Evolutionary conservation across 208 protist genomes (phyloP).

Genomic region (Wallacemonas collosoma): DNA sequence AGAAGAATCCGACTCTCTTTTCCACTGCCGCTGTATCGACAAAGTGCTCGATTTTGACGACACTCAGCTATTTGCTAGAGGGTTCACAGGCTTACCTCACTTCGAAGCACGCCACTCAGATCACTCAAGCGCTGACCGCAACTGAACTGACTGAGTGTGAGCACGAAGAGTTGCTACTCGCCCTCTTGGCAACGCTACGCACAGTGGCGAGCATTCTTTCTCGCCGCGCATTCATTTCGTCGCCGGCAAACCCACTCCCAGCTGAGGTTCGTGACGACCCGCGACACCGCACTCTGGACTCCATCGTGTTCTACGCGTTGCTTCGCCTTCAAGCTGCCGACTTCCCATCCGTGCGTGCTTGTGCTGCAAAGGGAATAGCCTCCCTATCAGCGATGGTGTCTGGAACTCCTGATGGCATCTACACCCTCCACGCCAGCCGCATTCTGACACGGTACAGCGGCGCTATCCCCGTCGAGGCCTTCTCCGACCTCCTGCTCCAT

Average conservation of each 20-base stretch:
- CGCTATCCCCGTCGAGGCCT: constrained; percentile 67
- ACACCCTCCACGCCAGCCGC: constrained; percentile 60
- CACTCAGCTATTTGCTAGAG: constrained; percentile 64
- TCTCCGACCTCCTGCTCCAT: constrained; percentile 69
- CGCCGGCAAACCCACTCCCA: constrained; percentile 55
- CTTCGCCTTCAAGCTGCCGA: constrained; percentile 55
- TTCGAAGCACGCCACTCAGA: constrained; percentile 51
- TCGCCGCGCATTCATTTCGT: constrained; percentile 59
- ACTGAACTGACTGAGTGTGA: constrained; percentile 72
- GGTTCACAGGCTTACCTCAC: constrained; percentile 71
- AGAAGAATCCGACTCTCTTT: constrained; percentile 68
- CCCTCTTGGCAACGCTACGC: constrained; percentile 52
- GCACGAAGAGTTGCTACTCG: constrained; percentile 59
- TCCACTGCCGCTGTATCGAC: constrained; percentile 77
- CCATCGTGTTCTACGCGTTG: constrained; percentile 75
- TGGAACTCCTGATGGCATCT: constrained; percentile 58
- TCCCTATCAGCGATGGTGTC: constrained; percentile 68
- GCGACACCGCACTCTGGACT: constrained; percentile 78
- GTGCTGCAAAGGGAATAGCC: constrained; percentile 36
- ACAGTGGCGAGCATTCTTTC: constrained; percentile 48
- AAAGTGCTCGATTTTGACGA: constrained; percentile 76
- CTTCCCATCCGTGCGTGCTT: constrained; percentile 41
- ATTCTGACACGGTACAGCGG: constrained; percentile 64
- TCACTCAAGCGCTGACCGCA: constrained; percentile 65
- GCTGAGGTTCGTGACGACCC: constrained; percentile 43